Conservation (phyloP, 2,329 filamentous ascomycete species). For the Boeremia exigua region DNA sequence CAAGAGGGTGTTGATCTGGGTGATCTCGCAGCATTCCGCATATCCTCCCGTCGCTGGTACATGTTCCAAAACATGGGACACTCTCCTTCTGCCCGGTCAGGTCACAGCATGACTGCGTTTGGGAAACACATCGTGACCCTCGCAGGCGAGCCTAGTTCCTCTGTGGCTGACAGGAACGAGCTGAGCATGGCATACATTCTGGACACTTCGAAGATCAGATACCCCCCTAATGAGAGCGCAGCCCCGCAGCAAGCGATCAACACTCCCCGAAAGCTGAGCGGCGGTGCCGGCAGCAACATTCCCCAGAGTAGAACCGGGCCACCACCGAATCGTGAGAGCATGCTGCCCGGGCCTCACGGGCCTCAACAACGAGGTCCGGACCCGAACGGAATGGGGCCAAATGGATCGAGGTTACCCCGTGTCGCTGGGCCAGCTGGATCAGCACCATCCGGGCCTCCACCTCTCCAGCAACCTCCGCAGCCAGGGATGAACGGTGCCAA, state of each 20-base stretch:
- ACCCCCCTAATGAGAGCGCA: conserved; percentile 74
- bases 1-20: conserved; percentile 92
- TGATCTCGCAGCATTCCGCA: conserved; percentile 85
- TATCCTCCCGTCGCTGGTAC: conserved; percentile 90
- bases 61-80: conserved; percentile 99
- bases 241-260: conserved; percentile 37
- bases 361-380: conserved; percentile 47
- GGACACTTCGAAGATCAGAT: conserved; percentile 95
- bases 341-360: conserved; percentile 41
- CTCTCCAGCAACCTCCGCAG: conserved; percentile 67
- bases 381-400: conserved; percentile 37
- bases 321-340: conserved; percentile 52
- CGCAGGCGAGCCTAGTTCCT: conserved; percentile 91
- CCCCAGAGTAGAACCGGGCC: conserved; percentile 44
- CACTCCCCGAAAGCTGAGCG: conserved; percentile 54
- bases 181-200: conserved; percentile 88
- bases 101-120: conserved; percentile 96
- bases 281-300: conserved; percentile 53
- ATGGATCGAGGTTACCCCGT: conserved; percentile 65
- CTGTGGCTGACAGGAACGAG: conserved; percentile 79
- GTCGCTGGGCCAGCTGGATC: conserved; percentile 56
- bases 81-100: conserved; percentile 89
- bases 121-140: conserved; percentile 92
- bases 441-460: conserved; percentile 67
- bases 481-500: conserved; percentile 56